These are phyloP conservation scores for cucumber (Cucumis sativus) DNA, from an alignment of 306 rosid species.

Conservation along the genomic window Cucumber_9930_V3 NC_026659.2:31743001-31743500, in stretches of 20 bases:
- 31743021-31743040: neutral
- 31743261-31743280: neutral
- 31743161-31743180: neutral
- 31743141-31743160: neutral
- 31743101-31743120: neutral
- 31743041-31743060: neutral
- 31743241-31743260: neutral
- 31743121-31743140: neutral
- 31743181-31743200: neutral
- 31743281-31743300: constrained; percentile 4
- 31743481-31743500: neutral
- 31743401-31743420: neutral
- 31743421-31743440: neutral
- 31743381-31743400: neutral
- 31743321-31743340: neutral
- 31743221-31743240: neutral
- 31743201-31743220: neutral
- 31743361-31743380: neutral
- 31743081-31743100: neutral
- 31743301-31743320: neutral
- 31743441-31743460: neutral
- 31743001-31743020: neutral
- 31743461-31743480: neutral
- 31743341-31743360: neutral
- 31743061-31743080: neutral